Evolutionary conservation across 2,329 filamentous ascomycete species (phyloP).

Genomic region (Curvularia sp.): DNA sequence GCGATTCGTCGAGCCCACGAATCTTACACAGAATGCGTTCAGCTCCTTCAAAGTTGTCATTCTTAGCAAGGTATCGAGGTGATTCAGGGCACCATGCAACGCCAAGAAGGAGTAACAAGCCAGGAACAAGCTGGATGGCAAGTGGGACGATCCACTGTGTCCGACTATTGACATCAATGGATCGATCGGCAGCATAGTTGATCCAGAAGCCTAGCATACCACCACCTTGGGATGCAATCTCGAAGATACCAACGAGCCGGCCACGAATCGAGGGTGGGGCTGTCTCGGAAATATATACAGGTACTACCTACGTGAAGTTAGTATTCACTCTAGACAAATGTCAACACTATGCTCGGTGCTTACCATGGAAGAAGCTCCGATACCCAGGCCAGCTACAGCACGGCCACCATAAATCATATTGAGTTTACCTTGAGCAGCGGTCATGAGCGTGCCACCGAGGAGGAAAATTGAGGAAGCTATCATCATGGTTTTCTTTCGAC

Average conservation of each 20-base stretch:
- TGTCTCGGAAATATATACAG: conserved; percentile 51
- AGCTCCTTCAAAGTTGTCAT: conserved; percentile 51
- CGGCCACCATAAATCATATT: conserved; percentile 49
- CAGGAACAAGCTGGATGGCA: conserved; percentile 55
- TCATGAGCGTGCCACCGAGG: conserved; percentile 52
- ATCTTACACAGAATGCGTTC: conserved; percentile 54
- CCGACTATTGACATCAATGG: conserved; percentile 55
- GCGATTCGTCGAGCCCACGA: conserved; percentile 54
- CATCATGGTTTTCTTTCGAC: conserved; percentile 59
- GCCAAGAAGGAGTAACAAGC: conserved; percentile 46
- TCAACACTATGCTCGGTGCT: not conserved
- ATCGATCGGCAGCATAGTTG: conserved; percentile 52
- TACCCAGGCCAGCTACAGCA: conserved; percentile 50
- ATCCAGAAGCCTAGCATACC: conserved; percentile 59
- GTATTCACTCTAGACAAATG: not conserved
- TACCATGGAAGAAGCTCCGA: conserved; percentile 49
- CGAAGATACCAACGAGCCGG: conserved; percentile 70
- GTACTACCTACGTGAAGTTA: conserved; percentile 27
- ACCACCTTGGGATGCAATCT: conserved; percentile 70
- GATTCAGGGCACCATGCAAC: conserved; percentile 50
- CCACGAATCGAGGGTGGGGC: conserved; percentile 69
- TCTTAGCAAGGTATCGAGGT: conserved; percentile 42
- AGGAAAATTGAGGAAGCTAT: conserved; percentile 56
- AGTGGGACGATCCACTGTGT: conserved; percentile 71
- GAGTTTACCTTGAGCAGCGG: conserved; percentile 46